Evolutionary conservation across 108 stramenopile species (phyloP), one percentile per base, ranked within the genome.

Genomic region (Aureococcus anophagefferens): DNA sequence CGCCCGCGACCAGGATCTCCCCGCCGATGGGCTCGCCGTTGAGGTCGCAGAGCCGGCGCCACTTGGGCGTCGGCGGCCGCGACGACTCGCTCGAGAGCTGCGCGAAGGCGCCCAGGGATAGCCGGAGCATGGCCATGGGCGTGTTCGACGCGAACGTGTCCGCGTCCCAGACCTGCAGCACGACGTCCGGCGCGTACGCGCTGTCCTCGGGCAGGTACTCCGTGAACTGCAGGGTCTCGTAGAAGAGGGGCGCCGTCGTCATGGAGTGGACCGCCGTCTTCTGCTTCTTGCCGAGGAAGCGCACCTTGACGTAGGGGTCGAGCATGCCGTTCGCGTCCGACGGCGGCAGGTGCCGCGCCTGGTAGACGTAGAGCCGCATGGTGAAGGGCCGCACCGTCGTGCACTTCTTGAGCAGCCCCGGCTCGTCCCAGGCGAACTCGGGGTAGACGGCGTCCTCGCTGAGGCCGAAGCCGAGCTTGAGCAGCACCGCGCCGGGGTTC

Each of bases 221-320:
- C 25, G 71, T 31, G 36, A 85, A 76, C 30, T 33, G 30, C 35
- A 83, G 13, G 15, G 86, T 87, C 64, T 81, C 67, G 36, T 87
- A 87, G 73, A 76, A 87, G 33, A 75, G 45, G 21, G 86, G 86
- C 29, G 74, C 68, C 28, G 68, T 67, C 16, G 84, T 81, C 72
- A 66, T 72, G 65, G 25, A 31, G 35, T 37, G 21, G 21, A 25
- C 30, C 30, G 36, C 51, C 16, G 30, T 45, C 62, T 76, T 44
- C 31, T 46, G 31, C 72, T 72, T 71, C 62, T 80, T 5, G 15
- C 84, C 81, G 32, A 64, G n/a, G 67, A 85, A 70, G 28, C 75
- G 76, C 35, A 85, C 63, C 70, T 77, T 78, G 30, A 86, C 68
- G 70, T 83, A 86, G 13, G 87, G 85, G 74, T 87, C 87, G 46